Evolutionary conservation across 371 early-diverging fungal species (phyloP).

Genomic region (Lichtheimia ramosa): DNA sequence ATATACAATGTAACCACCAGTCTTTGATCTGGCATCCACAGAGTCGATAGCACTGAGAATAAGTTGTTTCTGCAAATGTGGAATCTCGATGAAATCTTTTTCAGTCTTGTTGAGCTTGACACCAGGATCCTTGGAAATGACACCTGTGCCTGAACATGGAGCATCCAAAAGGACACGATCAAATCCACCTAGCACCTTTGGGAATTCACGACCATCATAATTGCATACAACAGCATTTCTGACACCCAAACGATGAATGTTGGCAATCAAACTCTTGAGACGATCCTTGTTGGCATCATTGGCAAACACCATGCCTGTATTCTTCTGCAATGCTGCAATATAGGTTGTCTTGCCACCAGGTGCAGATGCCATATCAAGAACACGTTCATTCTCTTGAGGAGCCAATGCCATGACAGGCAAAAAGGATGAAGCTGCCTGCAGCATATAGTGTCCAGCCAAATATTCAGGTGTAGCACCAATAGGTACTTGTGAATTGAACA

Average conservation of each 20-base stretch:
- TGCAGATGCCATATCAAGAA: conserved; percentile 99
- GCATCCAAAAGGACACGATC: conserved; percentile 99
- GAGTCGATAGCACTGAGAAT: conserved; percentile 97
- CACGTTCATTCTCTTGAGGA: conserved; percentile 89
- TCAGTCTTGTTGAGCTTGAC: conserved; percentile 95
- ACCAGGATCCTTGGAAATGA: conserved; percentile 97
- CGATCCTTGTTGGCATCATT: conserved; percentile 98
- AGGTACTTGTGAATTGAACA: conserved; percentile 91
- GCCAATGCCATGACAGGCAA: conserved; percentile 97
- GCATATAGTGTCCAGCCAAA: conserved; percentile 99
- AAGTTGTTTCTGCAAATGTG: conserved; percentile 95
- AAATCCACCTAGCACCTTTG: conserved; percentile 92
- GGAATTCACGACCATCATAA: conserved; percentile 97
- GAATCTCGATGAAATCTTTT: conserved; percentile 88
- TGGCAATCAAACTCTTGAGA: conserved; percentile 87
- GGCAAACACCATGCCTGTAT: conserved; percentile 97
- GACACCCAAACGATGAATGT: conserved; percentile 95
- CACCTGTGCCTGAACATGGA: conserved; percentile 99
- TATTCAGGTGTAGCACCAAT: conserved; percentile 99
- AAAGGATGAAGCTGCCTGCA: conserved; percentile 98
- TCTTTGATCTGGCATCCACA: conserved; percentile 90
- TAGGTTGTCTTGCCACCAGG: conserved; percentile 99
- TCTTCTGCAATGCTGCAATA: conserved; percentile 95
- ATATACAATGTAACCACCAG: conserved; percentile 97
- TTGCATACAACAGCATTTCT: conserved; percentile 95